phyloP scores from a whole-genome alignment of 228 moss, liverwort and hornwort species.

The Sphagnum fallax region DNA sequence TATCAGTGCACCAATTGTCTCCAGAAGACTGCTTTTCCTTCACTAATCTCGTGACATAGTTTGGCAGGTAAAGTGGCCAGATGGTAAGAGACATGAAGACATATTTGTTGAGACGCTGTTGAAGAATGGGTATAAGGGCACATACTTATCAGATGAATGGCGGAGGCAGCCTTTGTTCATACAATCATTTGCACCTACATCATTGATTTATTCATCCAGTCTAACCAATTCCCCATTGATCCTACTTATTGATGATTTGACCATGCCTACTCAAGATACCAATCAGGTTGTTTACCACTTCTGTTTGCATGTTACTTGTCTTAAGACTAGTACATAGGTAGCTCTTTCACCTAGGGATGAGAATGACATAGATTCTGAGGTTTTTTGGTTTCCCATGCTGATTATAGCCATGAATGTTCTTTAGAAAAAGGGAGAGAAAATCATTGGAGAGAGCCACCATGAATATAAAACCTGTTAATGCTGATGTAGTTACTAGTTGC shows the following conservation, averaged over 20 bases:
- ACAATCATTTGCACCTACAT: slow-evolving; percentile 78
- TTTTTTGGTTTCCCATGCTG: too few species aligned
- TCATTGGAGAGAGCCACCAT: too few species aligned
- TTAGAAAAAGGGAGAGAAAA: too few species aligned
- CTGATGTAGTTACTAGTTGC: too few species aligned
- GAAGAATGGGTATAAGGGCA: slow-evolving; percentile 54
- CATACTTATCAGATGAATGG: slow-evolving; percentile 62
- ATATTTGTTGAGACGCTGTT: slow-evolving; percentile 62
- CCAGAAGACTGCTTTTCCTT: not conserved
- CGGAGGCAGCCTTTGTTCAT: slow-evolving; percentile 62
- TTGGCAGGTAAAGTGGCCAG: slow-evolving; percentile 74
- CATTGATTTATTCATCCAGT: slow-evolving; percentile 46
- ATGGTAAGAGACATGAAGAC: slow-evolving; percentile 61
- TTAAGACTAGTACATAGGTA: too few species aligned
- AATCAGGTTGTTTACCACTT: slow-evolving; percentile 45
- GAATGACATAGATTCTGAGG: too few species aligned
- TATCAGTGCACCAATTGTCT: not conserved
- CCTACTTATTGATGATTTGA: slow-evolving; percentile 52
- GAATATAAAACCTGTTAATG: too few species aligned
- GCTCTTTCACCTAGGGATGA: too few species aligned
- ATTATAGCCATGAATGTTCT: too few species aligned
- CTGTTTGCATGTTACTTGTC: too few species aligned
- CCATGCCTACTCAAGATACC: slow-evolving; percentile 62
- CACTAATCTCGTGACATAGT: not conserved
- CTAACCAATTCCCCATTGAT: slow-evolving; percentile 54